Evolutionary conservation across 441 rosid genomes (phyloP).

Genomic region (Brassica hybrid): DNA sequence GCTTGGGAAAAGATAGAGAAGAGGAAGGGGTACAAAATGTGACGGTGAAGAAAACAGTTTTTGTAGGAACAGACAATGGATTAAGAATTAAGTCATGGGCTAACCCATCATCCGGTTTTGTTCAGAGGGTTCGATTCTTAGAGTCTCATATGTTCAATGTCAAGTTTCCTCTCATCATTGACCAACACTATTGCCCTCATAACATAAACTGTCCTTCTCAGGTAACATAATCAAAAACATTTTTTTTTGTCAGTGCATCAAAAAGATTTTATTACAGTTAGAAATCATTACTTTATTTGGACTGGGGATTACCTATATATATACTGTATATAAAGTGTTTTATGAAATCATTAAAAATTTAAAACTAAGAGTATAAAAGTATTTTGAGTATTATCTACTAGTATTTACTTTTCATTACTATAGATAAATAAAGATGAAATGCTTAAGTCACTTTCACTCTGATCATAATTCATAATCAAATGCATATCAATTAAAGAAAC

Average conservation of each 20-base stretch:
- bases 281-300: not conserved
- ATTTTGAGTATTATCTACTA: not conserved
- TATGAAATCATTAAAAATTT: not conserved
- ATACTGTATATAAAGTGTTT: not conserved
- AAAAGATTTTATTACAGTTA: not conserved
- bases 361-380: not conserved
- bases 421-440: not conserved
- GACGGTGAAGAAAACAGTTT: slow-evolving; percentile 22
- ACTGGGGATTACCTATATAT: not conserved
- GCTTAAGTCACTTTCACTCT: not conserved
- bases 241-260: too few relatives aligned
- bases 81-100: slow-evolving; percentile 29
- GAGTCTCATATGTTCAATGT: slow-evolving; percentile 31
- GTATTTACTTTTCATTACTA: not conserved
- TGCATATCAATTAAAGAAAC: not conserved
- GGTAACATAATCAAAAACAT: slow-evolving; percentile 1
- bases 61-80: slow-evolving; percentile 31
- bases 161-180: slow-evolving; percentile 34
- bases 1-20: slow-evolving; percentile 21
- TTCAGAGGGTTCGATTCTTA: slow-evolving; percentile 32
- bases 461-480: not conserved
- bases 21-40: slow-evolving; percentile 30
- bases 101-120: slow-evolving; percentile 29
- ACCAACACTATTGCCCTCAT: slow-evolving; percentile 40
- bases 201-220: slow-evolving; percentile 28